Evolutionary conservation across 345 rosid species (phyloP), one percentile per base, ranked within the genome.

Genomic region (Linum tenue): DNA sequence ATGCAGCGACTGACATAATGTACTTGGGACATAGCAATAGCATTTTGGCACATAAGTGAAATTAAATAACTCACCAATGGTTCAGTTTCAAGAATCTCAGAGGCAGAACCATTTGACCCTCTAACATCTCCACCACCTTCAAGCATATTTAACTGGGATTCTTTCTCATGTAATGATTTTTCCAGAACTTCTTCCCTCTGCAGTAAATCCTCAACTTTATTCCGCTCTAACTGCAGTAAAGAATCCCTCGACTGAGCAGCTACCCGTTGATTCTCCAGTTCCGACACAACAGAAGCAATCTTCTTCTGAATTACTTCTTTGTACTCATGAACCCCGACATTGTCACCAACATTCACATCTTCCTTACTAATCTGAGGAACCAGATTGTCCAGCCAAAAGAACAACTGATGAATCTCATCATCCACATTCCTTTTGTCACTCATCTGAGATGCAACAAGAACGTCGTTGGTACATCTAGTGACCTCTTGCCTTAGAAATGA

Each of bases 401-500:
- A 71, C 39, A 88, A 74, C 71, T 80, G 84, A 64, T 62, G 70
- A 67, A 88, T 79, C 71, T 84, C 89, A 63, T 22, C 31, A 22
- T 82, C 81, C 37, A 87, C 81, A 66, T 74, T 79, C 70, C 74
- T 77, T 72, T 76, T 90, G 48, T 69, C 76, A 73, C 75, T 72
- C 68, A 77, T 74, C 71, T 86, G 97, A 60, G 96, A 85, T 68
- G 92, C 78, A 70, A 63, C 82, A 77, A 88, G 92, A 81, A 73
- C 92, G 39, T 88, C 97, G 77, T 88, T 81, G 67, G 96, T 88
- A 76, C 92, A 90, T 79, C 96, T 86, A 37, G 97, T 90, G 67
- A 90, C 96, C 79, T 92, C 99, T 78, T 92, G 94, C 79, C 99
- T 86, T 60, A 92, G 83, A 86, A 88, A 90, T 70, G 99, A 94